Conservation (phyloP, 257 asterid species). For the Scutellaria barbata region DNA sequence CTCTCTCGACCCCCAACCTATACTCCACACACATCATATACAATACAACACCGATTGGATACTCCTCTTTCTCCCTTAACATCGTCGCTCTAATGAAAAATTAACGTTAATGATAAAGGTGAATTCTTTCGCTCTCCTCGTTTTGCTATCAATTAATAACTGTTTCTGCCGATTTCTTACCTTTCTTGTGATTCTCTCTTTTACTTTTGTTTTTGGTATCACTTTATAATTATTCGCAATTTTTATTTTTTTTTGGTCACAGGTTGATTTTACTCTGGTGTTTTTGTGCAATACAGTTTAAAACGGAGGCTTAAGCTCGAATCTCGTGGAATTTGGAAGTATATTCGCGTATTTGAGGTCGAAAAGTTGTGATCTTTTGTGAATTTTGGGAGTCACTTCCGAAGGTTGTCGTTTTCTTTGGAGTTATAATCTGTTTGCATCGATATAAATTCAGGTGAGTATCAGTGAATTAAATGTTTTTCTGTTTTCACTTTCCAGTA, state of each 20-base stretch:
- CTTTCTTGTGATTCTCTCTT: conserved; percentile 7
- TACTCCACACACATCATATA: conserved; percentile 5
- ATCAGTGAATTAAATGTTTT: conserved; percentile 36
- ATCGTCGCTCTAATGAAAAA: conserved; percentile 7
- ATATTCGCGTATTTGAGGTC: conserved; percentile 31
- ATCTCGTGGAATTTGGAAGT: conserved; percentile 38
- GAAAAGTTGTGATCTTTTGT: conserved; percentile 40
- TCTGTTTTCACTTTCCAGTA: conserved; percentile 9
- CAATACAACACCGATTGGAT: conserved; percentile 8
- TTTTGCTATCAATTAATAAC: neutral
- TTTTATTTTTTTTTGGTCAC: neutral
- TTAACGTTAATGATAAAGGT: conserved; percentile 45
- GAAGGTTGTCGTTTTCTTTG: conserved; percentile 28
- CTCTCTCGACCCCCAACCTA: conserved; percentile 29
- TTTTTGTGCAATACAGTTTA: conserved; percentile 27
- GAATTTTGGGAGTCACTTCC: conserved; percentile 33
- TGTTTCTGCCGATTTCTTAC: conserved; percentile 11
- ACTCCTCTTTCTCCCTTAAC: neutral
- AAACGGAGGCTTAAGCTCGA: conserved; percentile 41
- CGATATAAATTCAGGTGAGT: conserved; percentile 36
- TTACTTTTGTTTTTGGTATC: conserved; percentile 22
- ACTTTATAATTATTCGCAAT: neutral
- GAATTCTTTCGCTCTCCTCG: neutral
- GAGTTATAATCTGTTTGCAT: conserved; percentile 34
- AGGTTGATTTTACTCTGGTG: conserved; percentile 37